Base-by-base conservation (phyloP, 2,329 filamentous ascomycete species). In the Cryphonectria radicalis region DNA sequence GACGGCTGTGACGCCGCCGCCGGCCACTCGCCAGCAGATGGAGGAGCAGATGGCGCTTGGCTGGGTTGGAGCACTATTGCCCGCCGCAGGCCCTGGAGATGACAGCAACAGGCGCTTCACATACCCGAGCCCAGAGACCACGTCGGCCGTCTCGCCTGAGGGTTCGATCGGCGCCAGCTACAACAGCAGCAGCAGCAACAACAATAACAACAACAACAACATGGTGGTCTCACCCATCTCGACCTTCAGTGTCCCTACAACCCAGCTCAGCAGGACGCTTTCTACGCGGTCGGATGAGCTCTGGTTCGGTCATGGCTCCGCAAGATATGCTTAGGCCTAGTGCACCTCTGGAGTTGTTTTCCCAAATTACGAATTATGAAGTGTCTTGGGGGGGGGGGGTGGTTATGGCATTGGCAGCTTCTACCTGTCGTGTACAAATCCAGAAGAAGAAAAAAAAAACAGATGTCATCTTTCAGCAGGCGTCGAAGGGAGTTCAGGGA, bases 211-310 rank as follows among this genome's bases (percentile, higher is more conserved):
- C 37, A 40, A 13, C 10, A 60, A 73, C 37, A 73, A 74, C 14
- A 66, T 82, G 17, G 79, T 83, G 11, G 80, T 84, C 7, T 83
- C 82, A 46, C 82, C 82, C 4, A 74, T 84, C n/a, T 79, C 81
- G 14, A 78, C 80, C 7, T 75, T 76, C 43, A 77, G 74, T 14
- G 75, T 77, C 72, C 74, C 77, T 10, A 63, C 73, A 2, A 76
- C 73, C 25, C 76, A 76, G 59, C 74, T 82, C 8, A 78, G 78
- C 25, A 78, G 82, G 66, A 79, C 78, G 0, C 73, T 81, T 74
- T 82, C 83, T 10, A 83, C 81, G 5, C 77, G 82, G 69, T 84
- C 82, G 1, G 83, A 84, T 37, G 83, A 84, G 73, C 75, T 84
- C 4, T 84, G 79, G 70, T 75, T 81, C 32, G 73, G 73, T 1